Evolutionary conservation across 108 stramenopile genomes (phyloP), one percentile per base, ranked within the genome.

Genomic region (Skeletonema tropicum): DNA sequence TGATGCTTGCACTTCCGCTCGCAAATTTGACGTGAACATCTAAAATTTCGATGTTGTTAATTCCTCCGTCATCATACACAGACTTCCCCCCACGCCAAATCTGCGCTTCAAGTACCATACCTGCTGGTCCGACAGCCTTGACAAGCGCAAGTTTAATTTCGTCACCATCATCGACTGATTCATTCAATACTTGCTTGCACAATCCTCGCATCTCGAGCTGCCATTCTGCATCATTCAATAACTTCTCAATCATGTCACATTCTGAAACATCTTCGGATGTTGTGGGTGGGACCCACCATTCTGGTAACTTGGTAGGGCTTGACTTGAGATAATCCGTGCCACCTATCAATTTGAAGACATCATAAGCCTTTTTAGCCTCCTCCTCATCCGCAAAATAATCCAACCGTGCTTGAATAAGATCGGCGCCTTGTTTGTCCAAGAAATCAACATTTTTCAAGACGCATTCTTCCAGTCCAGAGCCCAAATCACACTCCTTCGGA

Each of bases 171-270:
- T 15, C 14, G 35, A 33, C 42, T 9, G 52, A 55, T 55, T 55
- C 21, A 25, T 55, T 23, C 23, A 55, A 10, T 23, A 23, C 19
- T 21, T 23, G 38, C 48, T 32, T 48, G 38, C 31, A 41, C 58
- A 75, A 30, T 42, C 48, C 74, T 41, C 39, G 33, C 45, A 36
- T 67, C 42, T 31, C 32, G 46, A 45, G 57, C 6, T 26, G 25
- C 64, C 66, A 60, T 31, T 67, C 74, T 14, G 66, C 46, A 19
- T 30, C 74, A 60, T 75, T 75, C 42, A 75, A 60, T 46, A 67
- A 29, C 3, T 48, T 45, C 21, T 23, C 35, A 17, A 75, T 66
- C 25, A 75, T 39, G 14, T 75, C 58, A 23, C 66, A 66, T 6
- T 66, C 66, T 14, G 55, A 41, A 1, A 29, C 10, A 30, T 75